phyloP scores from a whole-genome alignment of 148 eudicot species.

The Chenopodium formosanum region DNA sequence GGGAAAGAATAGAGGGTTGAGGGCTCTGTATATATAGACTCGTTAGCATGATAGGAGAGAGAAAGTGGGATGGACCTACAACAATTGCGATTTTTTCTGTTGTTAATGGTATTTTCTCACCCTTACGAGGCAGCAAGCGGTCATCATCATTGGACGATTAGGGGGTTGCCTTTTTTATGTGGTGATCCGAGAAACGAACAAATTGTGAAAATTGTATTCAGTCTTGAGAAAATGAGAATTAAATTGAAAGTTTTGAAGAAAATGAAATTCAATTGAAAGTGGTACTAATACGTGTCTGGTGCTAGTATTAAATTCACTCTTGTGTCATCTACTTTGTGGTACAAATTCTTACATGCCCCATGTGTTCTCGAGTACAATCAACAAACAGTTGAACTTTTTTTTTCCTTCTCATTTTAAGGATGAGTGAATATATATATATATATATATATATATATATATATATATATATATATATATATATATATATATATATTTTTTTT shows the following conservation, averaged over 20 bases:
- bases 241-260: not conserved
- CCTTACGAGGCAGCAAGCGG: not conserved
- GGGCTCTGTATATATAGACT: not conserved
- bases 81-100: not conserved
- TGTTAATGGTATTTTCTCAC: not conserved
- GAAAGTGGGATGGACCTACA: not conserved
- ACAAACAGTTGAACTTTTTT: too few species aligned
- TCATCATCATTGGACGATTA: not conserved
- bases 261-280: not conserved
- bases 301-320: not conserved
- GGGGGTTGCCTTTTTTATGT: not conserved
- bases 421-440: too few species aligned
- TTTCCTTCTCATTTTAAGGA: too few species aligned
- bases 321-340: not conserved
- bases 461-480: too few species aligned
- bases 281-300: not conserved
- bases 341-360: too few species aligned
- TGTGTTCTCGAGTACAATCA: too few species aligned
- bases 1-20: too few species aligned
- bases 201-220: not conserved
- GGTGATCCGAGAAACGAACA: not conserved
- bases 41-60: constrained; percentile 4
- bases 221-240: not conserved
- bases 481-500: too few species aligned
- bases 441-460: too few species aligned